Evolutionary conservation across 805 yeast genomes (phyloP).

Genomic region (Wickerhamiella parazyma): DNA sequence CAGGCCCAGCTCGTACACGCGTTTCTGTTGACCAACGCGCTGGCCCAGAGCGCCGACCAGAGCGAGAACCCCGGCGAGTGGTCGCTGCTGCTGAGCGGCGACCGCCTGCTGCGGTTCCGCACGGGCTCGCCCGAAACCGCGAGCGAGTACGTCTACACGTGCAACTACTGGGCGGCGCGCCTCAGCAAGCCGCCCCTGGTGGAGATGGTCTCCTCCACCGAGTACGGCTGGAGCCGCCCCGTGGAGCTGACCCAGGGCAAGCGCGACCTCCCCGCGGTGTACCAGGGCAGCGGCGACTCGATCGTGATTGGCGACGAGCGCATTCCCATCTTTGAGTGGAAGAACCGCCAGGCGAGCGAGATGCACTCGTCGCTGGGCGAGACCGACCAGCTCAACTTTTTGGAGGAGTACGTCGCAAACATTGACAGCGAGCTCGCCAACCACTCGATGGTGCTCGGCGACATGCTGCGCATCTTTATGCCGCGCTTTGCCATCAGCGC

Average conservation of each 20-base stretch:
- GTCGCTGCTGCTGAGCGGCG: slow-evolving; percentile 42
- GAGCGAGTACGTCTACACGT: slow-evolving; percentile 52
- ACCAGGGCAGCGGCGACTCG: slow-evolving; percentile 8
- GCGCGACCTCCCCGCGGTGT: slow-evolving; percentile 1
- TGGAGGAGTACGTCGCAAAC: slow-evolving; percentile 30
- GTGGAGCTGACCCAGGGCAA: slow-evolving; percentile 10
- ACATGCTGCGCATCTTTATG: slow-evolving; percentile 27
- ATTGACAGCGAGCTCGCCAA: slow-evolving; percentile 30
- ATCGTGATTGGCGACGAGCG: slow-evolving; percentile 19
- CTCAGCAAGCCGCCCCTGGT: slow-evolving; percentile 66
- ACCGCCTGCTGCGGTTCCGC: slow-evolving; percentile 40
- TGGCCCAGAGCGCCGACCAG: slow-evolving; percentile 29
- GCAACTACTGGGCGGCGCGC: slow-evolving; percentile 86
- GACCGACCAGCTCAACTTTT: slow-evolving; percentile 29
- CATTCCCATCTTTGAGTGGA: slow-evolving; percentile 24
- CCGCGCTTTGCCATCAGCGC: slow-evolving; percentile 18
- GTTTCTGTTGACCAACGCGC: slow-evolving; percentile 36
- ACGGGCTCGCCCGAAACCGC: slow-evolving; percentile 59
- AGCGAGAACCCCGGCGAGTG: slow-evolving; percentile 31
- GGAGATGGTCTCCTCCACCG: slow-evolving; percentile 55
- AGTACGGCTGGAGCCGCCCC: slow-evolving; percentile 58
- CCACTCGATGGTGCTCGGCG: slow-evolving; percentile 32
- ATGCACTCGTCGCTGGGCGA: slow-evolving; percentile 22
- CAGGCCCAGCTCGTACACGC: slow-evolving; percentile 45
- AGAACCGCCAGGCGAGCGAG: slow-evolving; percentile 24